phyloP scores from a whole-genome alignment of 805 yeast species.

The Yamadazyma scolyti region DNA sequence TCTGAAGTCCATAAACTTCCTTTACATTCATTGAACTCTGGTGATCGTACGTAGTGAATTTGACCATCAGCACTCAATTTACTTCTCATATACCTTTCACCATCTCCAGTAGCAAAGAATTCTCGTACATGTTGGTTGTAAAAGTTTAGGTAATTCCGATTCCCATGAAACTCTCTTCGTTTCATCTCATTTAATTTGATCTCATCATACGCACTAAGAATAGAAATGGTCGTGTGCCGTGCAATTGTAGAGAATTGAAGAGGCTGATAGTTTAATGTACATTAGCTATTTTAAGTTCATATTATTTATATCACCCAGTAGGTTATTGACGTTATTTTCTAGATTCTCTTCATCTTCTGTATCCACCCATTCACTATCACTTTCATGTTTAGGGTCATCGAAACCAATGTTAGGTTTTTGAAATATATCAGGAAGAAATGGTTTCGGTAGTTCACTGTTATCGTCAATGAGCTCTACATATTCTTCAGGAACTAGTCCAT shows the following conservation, averaged over 20 bases:
- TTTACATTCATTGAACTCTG: neutral
- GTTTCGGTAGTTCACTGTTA: slow-evolving; percentile 38
- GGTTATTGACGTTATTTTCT: slow-evolving; percentile 1
- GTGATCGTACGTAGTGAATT: too few relatives aligned
- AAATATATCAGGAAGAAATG: slow-evolving; percentile 28
- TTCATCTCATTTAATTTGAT: too few relatives aligned
- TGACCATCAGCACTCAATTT: too few relatives aligned
- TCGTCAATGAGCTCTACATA: slow-evolving; percentile 60
- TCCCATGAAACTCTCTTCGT: slow-evolving; percentile 21
- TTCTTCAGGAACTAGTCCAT: slow-evolving; percentile 94
- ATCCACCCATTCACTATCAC: slow-evolving; percentile 18
- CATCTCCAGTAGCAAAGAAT: too few relatives aligned
- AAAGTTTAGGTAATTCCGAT: slow-evolving; percentile 21
- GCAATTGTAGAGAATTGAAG: too few relatives aligned
- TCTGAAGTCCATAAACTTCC: slow-evolving; percentile 43
- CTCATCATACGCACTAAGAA: too few relatives aligned
- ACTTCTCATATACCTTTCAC: too few relatives aligned
- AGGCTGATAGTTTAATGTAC: too few relatives aligned
- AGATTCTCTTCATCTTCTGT: slow-evolving; percentile 14
- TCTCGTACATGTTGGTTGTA: slow-evolving; percentile 26
- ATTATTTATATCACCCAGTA: too few relatives aligned
- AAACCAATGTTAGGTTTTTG: slow-evolving; percentile 1
- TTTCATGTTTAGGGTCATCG: too few relatives aligned
- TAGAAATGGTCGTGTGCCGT: too few relatives aligned
- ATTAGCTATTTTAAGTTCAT: too few relatives aligned